Base-by-base conservation (phyloP, 2,329 filamentous ascomycete genomes). In the Beauveria sp. region DNA sequence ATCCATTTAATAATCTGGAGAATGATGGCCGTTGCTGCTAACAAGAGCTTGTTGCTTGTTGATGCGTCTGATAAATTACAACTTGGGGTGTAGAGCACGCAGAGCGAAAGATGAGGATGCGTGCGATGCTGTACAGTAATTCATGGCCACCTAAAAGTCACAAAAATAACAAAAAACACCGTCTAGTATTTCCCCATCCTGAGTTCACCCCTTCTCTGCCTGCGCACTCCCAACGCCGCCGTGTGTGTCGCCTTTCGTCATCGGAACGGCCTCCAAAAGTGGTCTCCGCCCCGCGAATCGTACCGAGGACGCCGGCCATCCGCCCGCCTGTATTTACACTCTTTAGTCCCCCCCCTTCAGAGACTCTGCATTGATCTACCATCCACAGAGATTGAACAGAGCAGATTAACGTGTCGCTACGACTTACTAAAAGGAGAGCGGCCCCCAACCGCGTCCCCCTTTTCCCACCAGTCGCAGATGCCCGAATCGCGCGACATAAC, bases 191-290 rank as follows among this genome's bases (percentile, higher is more conserved):
- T 22, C 43, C 18, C n/a, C 43, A 46, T 2, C 22, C 1, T 9
- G 5, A 10, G n/a, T 22, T 46, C 1, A 46, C 20, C n/a, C 22
- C 12, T 34, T n/a, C 8, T 20, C 20, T 51, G 47, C 10, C 47
- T n/a, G 47, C 47, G 47, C 26, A 51, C 30, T 16, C 20, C n/a
- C 18, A 30, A 7, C 10, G n/a, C 8, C 30, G 12, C 9, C 20
- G 18, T 14, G n/a, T 22, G 9, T 40, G 10, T 16, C 50, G n/a
- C 12, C 34, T 5, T 12, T 40, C 46, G 28, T 50, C 42, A 42
- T 51, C 38, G 38, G 53, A 16, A 42, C 61, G 61, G 61, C 22
- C 45, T 43, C 43, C 56, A 62, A 58, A 62, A 54, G 18, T 62
- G 42, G 49, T 24, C 43, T 30, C 61, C 61, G 61, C 42, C 61